Evolutionary conservation across 2,329 filamentous ascomycete genomes (phyloP), one percentile per base, ranked within the genome.

Genomic region (Hypoxylon sp.): DNA sequence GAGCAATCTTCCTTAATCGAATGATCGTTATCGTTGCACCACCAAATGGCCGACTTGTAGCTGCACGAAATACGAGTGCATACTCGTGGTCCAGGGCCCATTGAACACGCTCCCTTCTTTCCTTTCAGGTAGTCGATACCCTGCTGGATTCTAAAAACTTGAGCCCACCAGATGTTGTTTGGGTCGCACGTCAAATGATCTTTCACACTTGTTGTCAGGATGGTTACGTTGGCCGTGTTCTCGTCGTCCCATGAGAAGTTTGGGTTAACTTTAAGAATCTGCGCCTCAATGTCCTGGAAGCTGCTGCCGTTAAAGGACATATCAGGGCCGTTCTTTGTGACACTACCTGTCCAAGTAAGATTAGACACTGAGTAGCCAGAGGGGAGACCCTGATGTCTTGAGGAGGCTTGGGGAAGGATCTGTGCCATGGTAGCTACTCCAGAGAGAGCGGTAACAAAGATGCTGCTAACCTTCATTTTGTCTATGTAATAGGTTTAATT

Each of bases 91-190:
- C 67, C 67, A 3, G 61, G 23, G 1, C 8, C 54, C 29, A 65
- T 58, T 5, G 37, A 30, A 23, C 61, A 70, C 11, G 11, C 45
- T 3, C 65, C 61, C 2, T 21, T 48, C 11, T 57, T 57, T 2
- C 51, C 39, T 1, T 23, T 46, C 1, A 70, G 62, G 52, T 70
- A 70, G 1, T 61, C 48, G 23, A 70, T 63, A 2, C 67, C 67
- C 2, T 65, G 51, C 11, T 58, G 3, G 37, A 70, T 70, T 11
- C 65, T 37, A 41, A 62, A 68, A 3, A 37, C 50, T 9, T 60
- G 47, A 11, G 65, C 65, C 61, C 58, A 65, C 50, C 54, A 65
- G 16, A 68, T 39, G n/a, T 55, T 50, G 27, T 59, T 59, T 0
- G 62, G 62, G 11, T 65, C 53, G 7, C 65, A 68, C 1, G 39